A percentile compares a stretch with the other conserved stretches of the same genome.
These are phyloP conservation scores for Pleurozium schreberi DNA, from an alignment of 225 moss, liverwort and hornwort species.

Conservation along the genomic window DNA sequence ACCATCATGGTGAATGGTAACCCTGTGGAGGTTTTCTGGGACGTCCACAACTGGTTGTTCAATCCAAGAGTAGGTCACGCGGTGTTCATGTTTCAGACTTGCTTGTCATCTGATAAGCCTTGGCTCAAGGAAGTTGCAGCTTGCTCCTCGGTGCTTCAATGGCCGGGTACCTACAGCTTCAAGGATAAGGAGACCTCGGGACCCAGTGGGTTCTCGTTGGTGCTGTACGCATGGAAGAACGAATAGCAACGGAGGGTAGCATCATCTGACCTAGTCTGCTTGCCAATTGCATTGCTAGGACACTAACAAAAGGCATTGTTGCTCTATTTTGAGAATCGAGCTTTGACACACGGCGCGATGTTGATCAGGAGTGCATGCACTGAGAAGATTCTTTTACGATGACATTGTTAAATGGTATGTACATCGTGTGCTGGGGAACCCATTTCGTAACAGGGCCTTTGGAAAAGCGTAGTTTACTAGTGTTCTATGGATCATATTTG, in stretches of 20 bases:
- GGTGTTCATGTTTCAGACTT: constrained; percentile 57
- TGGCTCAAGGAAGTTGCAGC: constrained; percentile 57
- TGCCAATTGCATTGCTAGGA: constrained; percentile 4
- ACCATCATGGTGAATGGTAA: constrained; percentile 46
- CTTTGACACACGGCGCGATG: neutral
- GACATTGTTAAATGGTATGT: constrained; percentile 4
- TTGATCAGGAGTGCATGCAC: neutral
- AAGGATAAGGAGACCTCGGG: constrained; percentile 45
- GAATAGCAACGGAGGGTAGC: constrained; percentile 1
- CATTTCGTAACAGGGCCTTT: neutral
- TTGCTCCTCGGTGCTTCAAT: constrained; percentile 51
- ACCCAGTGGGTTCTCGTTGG: constrained; percentile 44
- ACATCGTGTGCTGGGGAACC: constrained; percentile 14
- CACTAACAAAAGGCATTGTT: neutral
- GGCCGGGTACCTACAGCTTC: constrained; percentile 57
- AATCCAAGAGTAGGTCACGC: constrained; percentile 48
- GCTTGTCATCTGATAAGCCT: constrained; percentile 51
- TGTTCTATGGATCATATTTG: neutral
- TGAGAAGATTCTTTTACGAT: constrained; percentile 10
- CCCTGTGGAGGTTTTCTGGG: constrained; percentile 61
- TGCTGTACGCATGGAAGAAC: constrained; percentile 55
- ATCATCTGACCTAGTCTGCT: neutral
- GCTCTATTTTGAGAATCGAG: constrained; percentile 12
- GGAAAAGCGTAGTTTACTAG: neutral
- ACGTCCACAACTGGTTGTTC: constrained; percentile 57